Conservation (phyloP, 345 rosid genomes). For the Brassica nigra region DNA sequence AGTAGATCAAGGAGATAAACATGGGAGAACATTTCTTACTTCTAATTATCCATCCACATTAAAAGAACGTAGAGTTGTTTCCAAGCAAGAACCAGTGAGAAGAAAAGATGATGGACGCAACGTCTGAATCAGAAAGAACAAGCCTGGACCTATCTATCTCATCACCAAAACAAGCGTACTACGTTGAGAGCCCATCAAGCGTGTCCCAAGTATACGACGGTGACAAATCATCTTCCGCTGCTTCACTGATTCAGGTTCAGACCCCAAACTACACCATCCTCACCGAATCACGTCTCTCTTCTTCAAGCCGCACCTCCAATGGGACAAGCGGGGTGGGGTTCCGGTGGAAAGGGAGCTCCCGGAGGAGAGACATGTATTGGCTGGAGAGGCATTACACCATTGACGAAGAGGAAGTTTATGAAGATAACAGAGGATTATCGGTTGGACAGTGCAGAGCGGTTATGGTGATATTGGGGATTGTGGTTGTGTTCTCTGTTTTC, state of each 20-base stretch:
- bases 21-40: conserved; percentile 21
- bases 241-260: conserved; percentile 36
- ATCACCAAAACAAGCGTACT: conserved; percentile 74
- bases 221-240: conserved; percentile 67
- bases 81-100: background rate
- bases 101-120: conserved; percentile 49
- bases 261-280: conserved; percentile 42
- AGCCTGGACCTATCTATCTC: conserved; percentile 73
- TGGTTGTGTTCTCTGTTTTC: conserved; percentile 56
- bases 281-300: conserved; percentile 43
- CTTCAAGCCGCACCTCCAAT: conserved; percentile 38
- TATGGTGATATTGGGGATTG: conserved; percentile 52
- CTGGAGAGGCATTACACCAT: conserved; percentile 66
- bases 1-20: conserved; percentile 16
- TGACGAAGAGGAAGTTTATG: conserved; percentile 59
- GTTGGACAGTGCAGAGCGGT: conserved; percentile 58
- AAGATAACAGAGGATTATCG: conserved; percentile 43
- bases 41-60: background rate
- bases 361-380: conserved; percentile 70
- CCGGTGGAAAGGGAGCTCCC: conserved; percentile 54
- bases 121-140: conserved; percentile 77
- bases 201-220: conserved; percentile 68
- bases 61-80: conserved; percentile 4
- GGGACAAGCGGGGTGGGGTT: conserved; percentile 43
- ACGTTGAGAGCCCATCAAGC: conserved; percentile 79